Base-by-base conservation (phyloP, 2,329 filamentous ascomycete species). In the Lasiodiplodia hormozganensis region DNA sequence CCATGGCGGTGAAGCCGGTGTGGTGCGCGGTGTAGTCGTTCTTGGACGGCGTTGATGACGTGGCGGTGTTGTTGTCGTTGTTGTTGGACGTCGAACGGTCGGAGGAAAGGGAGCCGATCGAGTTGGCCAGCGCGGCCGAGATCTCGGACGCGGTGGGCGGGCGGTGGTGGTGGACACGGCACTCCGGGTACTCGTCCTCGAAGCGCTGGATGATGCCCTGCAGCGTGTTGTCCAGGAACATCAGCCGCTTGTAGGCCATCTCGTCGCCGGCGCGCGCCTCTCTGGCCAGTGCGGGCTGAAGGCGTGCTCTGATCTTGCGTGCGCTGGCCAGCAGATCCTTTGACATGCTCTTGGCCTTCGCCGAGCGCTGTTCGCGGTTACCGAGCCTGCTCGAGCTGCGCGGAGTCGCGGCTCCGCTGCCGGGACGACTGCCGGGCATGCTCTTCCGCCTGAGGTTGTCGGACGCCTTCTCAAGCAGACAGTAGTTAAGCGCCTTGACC, bases 121-220 rank as follows among this genome's bases (percentile, higher is more conserved):
- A 79, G 25, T 72, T 72, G 10, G 72, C 71, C 2, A 77, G 79
- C 8, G 71, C 72, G 10, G 71, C 69, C 16, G 79, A 75, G 31
- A 65, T 65, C 38, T 68, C 67, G 43, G 65, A 68, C 49, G 62
- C n/a, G 34, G 72, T 72, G 69, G 69, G 7, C 71, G 36, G 70
- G 52, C 28, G 23, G 73, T 40, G 21, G 21, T 76, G 74, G 18
- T 76, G 72, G 52, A 88, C 83, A 43, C 93, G 89, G 0, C 92
- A 96, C 76, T 98, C 95, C 0, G 96, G 96, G 74, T 94, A 98
- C 79, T 98, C 95, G 77, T 97, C 92, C 78, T 98, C 96, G 77
- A 98, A 99, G 34, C 96, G 91, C 77, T 93, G 90, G 75, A 98
- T 98, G 82, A 98, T 97, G 72, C 91, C 90, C 74, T 94, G 87